These are phyloP conservation scores for Symbiodinium natans DNA, from an alignment of 73 alveolate species.

Conservation along the genomic window DNA sequence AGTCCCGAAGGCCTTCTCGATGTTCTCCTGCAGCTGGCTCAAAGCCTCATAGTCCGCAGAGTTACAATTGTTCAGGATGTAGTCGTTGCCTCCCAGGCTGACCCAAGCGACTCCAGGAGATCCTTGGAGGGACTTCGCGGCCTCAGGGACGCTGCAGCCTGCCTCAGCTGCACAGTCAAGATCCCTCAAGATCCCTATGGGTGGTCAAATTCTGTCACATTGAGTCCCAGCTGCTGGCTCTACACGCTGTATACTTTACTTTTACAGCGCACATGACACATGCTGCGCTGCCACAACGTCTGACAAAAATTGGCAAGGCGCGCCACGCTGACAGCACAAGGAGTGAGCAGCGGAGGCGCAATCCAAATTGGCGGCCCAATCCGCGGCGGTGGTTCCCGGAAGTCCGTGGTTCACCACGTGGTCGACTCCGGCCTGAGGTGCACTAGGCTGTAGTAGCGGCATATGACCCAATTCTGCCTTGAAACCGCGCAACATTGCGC, in stretches of 20 bases:
- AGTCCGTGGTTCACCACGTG: conserved; percentile 19
- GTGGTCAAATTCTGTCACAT: no score
- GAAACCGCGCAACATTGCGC: no score
- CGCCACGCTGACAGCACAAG: neutral
- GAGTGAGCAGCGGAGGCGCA: neutral
- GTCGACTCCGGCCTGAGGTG: neutral
- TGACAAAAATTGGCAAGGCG: no score
- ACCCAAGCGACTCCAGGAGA: neutral
- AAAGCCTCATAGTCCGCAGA: neutral
- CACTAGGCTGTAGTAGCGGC: no score
- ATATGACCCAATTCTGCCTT: no score
- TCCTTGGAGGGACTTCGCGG: neutral
- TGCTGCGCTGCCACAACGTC: no score
- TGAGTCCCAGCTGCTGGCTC: no score
- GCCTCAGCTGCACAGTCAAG: neutral
- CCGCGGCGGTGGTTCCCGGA: conserved; percentile 62
- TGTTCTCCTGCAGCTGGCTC: neutral
- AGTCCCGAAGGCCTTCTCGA: neutral
- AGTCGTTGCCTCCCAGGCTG: neutral
- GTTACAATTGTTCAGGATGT: neutral
- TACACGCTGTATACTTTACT: no score
- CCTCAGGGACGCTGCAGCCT: neutral
- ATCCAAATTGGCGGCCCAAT: conserved; percentile 22
- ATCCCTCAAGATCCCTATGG: no score
- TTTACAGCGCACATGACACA: no score